Evolutionary conservation across 345 rosid species (phyloP), one percentile per base, ranked within the genome.

Genomic region (Gossypium bickii): DNA sequence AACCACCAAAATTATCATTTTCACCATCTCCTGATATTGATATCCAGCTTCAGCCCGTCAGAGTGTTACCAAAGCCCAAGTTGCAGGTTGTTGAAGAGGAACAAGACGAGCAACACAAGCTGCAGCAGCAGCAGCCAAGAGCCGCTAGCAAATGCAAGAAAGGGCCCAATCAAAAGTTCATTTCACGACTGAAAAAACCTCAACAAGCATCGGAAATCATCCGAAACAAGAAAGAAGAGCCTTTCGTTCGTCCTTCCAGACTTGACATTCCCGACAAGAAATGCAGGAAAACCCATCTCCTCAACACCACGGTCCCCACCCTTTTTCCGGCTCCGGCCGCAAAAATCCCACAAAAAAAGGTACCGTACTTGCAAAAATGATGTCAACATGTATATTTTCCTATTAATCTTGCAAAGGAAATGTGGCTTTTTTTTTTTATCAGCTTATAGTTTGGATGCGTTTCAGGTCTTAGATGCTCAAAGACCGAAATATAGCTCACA

Each of bases 171-270:
- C 79, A 78, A 63, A 83, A 72, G 73, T 80, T 84, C 73, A 74
- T 78, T 72, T 67, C 83, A 22, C 67, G 78, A 48, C 34, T 85
- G 57, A 86, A 78, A 75, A 88, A 78, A 70, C 89, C 87, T 44
- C 84, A 83, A 49, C 83, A 73, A 70, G 79, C 87, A 44, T n/a
- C 78, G n/a, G 83, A 85, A 38, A 68, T 76, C 49, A 61, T 77
- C 43, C 78, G 84, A 72, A 83, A 82, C 84, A 88, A 86, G 87
- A 88, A 87, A 74, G 97, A 86, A 62, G 97, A 91, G 45, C 79
- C 89, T n/a, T 92, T 87, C 76, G 84, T 84, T 57, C 84, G 87
- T 17, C 77, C 92, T 69, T 51, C 85, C 67, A 86, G 78, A 77
- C 73, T 81, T 65, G 78, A 74, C 27, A 73, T 71, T 76, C 84